These are phyloP conservation scores for Fulvia fulva DNA, from an alignment of 2,329 filamentous ascomycete genomes.

Conservation along the genomic window DNA sequence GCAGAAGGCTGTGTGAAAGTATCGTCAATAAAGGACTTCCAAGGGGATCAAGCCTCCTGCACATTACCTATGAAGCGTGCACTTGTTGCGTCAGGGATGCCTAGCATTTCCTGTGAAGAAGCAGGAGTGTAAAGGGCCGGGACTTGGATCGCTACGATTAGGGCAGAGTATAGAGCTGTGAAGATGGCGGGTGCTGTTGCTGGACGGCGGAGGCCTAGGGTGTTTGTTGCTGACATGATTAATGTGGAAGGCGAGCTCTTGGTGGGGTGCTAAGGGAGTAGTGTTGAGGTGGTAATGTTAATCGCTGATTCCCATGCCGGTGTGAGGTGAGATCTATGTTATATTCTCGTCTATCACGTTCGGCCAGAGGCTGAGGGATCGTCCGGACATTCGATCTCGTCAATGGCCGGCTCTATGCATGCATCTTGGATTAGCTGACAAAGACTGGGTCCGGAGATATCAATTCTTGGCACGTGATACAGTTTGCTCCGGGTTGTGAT, in stretches of 20 bases:
- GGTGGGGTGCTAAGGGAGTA: too few species aligned
- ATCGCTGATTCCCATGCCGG: too few species aligned
- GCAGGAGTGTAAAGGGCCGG: background rate
- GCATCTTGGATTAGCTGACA: too few species aligned
- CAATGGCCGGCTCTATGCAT: too few species aligned
- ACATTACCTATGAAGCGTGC: background rate
- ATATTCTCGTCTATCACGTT: background rate
- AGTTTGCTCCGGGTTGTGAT: too few species aligned
- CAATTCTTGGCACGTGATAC: too few species aligned
- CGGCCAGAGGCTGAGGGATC: background rate
- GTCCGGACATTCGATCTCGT: background rate
- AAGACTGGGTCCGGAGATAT: too few species aligned
- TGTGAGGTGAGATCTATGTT: background rate
- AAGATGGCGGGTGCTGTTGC: background rate
- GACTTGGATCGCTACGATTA: background rate
- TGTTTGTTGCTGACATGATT: background rate
- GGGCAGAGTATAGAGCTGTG: background rate
- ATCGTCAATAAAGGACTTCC: too few species aligned
- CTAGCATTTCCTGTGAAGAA: conserved; percentile 2
- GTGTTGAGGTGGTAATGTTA: background rate
- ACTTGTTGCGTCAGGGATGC: background rate
- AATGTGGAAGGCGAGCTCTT: background rate
- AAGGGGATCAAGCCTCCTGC: background rate
- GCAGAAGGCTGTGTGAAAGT: background rate
- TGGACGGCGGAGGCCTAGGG: background rate